Conservation (phyloP, 306 rosid species). For the Oemleria cerasiformis region DNA sequence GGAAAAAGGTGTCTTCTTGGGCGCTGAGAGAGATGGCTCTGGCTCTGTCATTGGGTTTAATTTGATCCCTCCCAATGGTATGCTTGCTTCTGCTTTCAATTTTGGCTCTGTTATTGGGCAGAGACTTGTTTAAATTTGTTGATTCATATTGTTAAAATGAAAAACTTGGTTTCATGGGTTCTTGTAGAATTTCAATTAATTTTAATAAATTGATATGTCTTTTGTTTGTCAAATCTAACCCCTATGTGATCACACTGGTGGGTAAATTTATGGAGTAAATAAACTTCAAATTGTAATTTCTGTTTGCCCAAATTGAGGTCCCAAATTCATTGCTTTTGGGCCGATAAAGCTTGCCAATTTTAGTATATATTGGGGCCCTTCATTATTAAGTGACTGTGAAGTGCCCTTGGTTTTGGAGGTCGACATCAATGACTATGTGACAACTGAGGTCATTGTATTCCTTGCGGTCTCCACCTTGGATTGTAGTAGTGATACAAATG, state of each 20-base stretch:
- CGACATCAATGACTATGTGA: constrained; percentile 4
- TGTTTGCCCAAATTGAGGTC: background rate
- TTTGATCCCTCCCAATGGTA: constrained; percentile 45
- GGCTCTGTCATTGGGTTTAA: constrained; percentile 52
- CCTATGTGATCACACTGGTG: background rate
- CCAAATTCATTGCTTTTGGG: background rate
- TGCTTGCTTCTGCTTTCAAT: background rate
- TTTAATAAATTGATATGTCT: background rate
- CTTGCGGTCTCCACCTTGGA: constrained; percentile 3
- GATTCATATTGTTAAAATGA: background rate
- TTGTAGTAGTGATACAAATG: background rate
- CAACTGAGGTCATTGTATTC: background rate
- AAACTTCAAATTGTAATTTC: background rate
- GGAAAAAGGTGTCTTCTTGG: constrained; percentile 27
- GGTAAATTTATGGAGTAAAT: background rate
- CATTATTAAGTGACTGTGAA: background rate
- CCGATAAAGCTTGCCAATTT: background rate
- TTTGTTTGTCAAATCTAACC: background rate
- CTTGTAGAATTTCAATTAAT: background rate
- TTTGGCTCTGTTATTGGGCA: background rate
- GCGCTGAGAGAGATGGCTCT: constrained; percentile 41
- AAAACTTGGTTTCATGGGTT: background rate
- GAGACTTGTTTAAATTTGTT: background rate
- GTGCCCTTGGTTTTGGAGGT: constrained; percentile 10
- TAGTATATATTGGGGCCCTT: background rate